Base-by-base conservation (phyloP, 176 grass and related monocot genomes). In the Miscanthus lutarioriparius region DNA sequence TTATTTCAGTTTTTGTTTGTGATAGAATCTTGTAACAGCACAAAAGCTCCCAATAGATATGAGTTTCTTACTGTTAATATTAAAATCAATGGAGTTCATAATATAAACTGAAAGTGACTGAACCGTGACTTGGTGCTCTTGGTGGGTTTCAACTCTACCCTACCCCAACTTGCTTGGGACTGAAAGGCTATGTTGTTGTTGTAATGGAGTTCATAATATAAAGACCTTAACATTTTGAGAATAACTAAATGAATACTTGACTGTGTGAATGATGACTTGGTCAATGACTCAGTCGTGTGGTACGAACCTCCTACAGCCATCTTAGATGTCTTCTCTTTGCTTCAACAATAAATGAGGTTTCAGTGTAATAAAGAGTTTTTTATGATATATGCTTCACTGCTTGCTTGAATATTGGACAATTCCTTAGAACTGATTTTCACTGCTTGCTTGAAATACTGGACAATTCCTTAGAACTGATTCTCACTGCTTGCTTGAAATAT, bases 141-240 rank as follows among this genome's bases (percentile, higher is more conserved):
- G n/a, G n/a, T n/a, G n/a, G n/a, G n/a, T n/a, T n/a, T n/a, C n/a
- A n/a, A n/a, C n/a, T n/a, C n/a, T n/a, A n/a, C n/a, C n/a, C n/a
- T n/a, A n/a, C n/a, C n/a, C n/a, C n/a, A n/a, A n/a, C n/a, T n/a
- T n/a, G n/a, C n/a, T n/a, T n/a, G n/a, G n/a, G n/a, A n/a, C n/a
- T n/a, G n/a, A n/a, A n/a, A n/a, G n/a, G n/a, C n/a, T n/a, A n/a
- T n/a, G n/a, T n/a, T n/a, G n/a, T n/a, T n/a, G n/a, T n/a, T n/a
- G n/a, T n/a, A 80, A 73, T n/a, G 43, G 17, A 49, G n/a, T 64
- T 70, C 51, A 32, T 69, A 35, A 69, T 54, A 89, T 64, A 23
- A 67, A 66, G 20, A 23, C 23, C 65, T 53, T 76, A 19, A 33
- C 37, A 74, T 62, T 15, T 67, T 75, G 37, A 69, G 7, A 79